A percentile compares a stretch with the other conserved stretches of the same genome.
These are phyloP conservation scores for Castanospermum australe DNA, from an alignment of 306 rosid species.

Conservation along the genomic window DNA sequence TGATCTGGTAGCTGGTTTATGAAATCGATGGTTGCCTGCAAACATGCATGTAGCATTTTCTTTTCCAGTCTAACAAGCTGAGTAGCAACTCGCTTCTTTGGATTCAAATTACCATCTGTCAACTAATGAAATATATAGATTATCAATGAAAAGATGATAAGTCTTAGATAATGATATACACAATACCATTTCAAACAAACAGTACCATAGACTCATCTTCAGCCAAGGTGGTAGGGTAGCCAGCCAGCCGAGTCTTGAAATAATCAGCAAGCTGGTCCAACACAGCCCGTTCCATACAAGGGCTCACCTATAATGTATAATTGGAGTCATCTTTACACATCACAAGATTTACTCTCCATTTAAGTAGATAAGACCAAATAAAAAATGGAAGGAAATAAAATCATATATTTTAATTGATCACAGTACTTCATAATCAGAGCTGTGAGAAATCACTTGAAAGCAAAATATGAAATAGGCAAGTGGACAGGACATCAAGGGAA, in stretches of 20 bases:
- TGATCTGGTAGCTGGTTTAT: conserved; percentile 76
- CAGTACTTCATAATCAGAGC: background rate
- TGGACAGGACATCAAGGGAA: conserved; percentile 8
- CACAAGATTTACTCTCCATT: conserved; percentile 16
- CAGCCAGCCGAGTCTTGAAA: conserved; percentile 73
- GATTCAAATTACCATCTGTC: conserved; percentile 65
- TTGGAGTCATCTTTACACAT: conserved; percentile 12
- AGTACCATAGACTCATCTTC: conserved; percentile 87
- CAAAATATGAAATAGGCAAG: conserved; percentile 9
- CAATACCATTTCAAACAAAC: background rate
- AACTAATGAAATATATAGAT: conserved; percentile 49
- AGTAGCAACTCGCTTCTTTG: too few relatives aligned
- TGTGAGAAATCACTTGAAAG: conserved; percentile 16
- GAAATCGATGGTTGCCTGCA: conserved; percentile 59
- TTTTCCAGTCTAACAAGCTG: conserved; percentile 77
- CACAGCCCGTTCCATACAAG: conserved; percentile 94
- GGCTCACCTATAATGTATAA: conserved; percentile 64
- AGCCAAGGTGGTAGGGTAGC: conserved; percentile 85
- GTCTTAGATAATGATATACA: background rate
- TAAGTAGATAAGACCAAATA: background rate
- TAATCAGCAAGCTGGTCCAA: conserved; percentile 86
- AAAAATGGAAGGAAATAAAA: background rate
- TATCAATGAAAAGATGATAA: conserved; percentile 20
- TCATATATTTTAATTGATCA: background rate
- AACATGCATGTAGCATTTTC: conserved; percentile 90